Evolutionary conservation across 1,139 yeast species (phyloP).

Genomic region (Geotrichum restrictum): DNA sequence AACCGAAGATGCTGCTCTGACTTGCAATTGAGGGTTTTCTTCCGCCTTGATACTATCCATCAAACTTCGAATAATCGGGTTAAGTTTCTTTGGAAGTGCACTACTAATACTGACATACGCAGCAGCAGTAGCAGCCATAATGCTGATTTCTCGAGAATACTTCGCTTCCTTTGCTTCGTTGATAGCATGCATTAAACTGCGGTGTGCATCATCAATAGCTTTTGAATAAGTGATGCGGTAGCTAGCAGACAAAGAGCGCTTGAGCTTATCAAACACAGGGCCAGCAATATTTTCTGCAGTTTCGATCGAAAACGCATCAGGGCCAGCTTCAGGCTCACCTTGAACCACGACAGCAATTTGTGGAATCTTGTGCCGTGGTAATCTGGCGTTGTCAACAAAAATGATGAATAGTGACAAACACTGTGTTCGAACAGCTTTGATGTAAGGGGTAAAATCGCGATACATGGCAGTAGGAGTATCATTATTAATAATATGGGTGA

Average conservation of each 20-base stretch:
- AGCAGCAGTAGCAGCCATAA: constrained; percentile 75
- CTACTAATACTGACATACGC: constrained; percentile 47
- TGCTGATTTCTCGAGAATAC: constrained; percentile 54
- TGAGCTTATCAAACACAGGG: constrained; percentile 63
- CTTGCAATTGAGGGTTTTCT: constrained; percentile 61
- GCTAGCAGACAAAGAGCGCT: constrained; percentile 63
- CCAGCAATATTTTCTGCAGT: constrained; percentile 68
- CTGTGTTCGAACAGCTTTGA: constrained; percentile 80
- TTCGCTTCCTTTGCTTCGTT: constrained; percentile 61
- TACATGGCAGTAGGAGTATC: constrained; percentile 54
- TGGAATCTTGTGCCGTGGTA: constrained; percentile 73
- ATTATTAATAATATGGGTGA: constrained; percentile 44
- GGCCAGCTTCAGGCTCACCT: constrained; percentile 93
- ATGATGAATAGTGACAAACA: constrained; percentile 78
- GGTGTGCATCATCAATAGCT: constrained; percentile 74
- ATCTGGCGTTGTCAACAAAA: constrained; percentile 70
- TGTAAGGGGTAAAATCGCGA: constrained; percentile 81
- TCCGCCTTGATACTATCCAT: constrained; percentile 92
- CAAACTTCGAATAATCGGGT: constrained; percentile 80
- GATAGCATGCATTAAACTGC: constrained; percentile 61
- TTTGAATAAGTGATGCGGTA: constrained; percentile 68
- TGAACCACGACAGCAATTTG: constrained; percentile 84
- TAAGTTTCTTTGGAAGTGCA: constrained; percentile 73
- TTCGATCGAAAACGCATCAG: constrained; percentile 80
- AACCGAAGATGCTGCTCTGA: constrained; percentile 65